These are phyloP conservation scores for Sphagnum contortum DNA, from an alignment of 225 moss, liverwort and hornwort species.

Conservation along the genomic window DNA sequence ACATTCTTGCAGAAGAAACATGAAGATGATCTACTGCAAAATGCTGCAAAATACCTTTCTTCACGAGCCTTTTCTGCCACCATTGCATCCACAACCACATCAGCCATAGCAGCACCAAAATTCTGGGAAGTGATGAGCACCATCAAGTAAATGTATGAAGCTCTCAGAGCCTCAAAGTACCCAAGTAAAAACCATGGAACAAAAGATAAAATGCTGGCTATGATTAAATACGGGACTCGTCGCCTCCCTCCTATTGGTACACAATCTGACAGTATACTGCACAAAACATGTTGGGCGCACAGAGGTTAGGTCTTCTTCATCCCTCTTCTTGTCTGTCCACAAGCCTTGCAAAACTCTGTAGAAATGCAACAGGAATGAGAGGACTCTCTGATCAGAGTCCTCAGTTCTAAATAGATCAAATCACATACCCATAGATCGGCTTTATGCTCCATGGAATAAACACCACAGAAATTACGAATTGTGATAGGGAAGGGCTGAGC, in stretches of 20 bases:
- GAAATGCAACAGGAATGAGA: no score
- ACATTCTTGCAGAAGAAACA: no score
- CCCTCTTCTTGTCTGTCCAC: no score
- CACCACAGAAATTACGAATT: conserved; percentile 12
- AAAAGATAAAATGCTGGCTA: conserved; percentile 11
- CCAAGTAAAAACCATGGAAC: conserved; percentile 12
- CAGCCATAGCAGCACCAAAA: conserved; percentile 8
- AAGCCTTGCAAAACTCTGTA: no score
- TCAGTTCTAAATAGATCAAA: neutral
- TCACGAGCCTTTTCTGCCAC: conserved; percentile 6
- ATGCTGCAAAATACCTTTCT: conserved; percentile 9
- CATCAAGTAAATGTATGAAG: conserved; percentile 19
- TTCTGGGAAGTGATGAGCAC: conserved; percentile 17
- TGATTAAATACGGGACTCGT: conserved; percentile 9
- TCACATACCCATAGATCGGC: neutral
- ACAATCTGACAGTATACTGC: neutral
- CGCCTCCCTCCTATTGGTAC: conserved; percentile 9
- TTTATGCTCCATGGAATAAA: conserved; percentile 10
- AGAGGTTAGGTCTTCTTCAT: no score
- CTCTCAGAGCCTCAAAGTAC: conserved; percentile 2
- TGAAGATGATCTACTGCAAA: no score
- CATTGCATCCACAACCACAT: conserved; percentile 10
- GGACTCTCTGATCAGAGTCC: no score
- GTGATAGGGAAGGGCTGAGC: conserved; percentile 5
- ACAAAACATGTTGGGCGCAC: neutral